Conservation (phyloP, 2,329 filamentous ascomycete genomes). For the Fusarium dimerum region DNA sequence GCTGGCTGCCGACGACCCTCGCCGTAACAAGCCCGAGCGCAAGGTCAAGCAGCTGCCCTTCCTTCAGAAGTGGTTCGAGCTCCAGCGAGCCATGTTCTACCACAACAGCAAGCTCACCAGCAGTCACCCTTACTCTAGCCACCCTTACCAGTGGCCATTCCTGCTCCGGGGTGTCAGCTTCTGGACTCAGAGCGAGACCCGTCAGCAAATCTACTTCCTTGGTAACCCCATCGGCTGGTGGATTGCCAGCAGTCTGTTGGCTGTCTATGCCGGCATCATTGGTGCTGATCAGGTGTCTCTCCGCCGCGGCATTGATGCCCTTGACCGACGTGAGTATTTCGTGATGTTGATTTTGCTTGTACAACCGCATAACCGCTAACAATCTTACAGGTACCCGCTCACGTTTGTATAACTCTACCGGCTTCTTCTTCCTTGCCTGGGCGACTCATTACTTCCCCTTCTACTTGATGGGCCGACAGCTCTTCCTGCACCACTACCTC, state of each 20-base stretch:
- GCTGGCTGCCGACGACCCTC: conserved; percentile 68
- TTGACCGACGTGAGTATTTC: conserved; percentile 80
- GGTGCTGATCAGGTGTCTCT: conserved; percentile 92
- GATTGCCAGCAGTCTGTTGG: conserved; percentile 87
- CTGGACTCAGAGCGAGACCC: conserved; percentile 96
- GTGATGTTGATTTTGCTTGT: background rate
- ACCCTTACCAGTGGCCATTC: conserved; percentile 98
- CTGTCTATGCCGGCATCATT: conserved; percentile 90
- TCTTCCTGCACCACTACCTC: conserved; percentile 97
- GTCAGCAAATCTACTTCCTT: conserved; percentile 97
- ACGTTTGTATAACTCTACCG: conserved; percentile 95
- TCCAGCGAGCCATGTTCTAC: conserved; percentile 98
- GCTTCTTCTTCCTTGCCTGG: conserved; percentile 99
- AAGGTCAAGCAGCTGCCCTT: conserved; percentile 85
- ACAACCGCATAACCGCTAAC: conserved; percentile 30
- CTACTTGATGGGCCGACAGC: conserved; percentile 95
- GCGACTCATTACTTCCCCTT: conserved; percentile 97
- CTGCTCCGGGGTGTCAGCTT: conserved; percentile 95
- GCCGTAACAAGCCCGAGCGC: conserved; percentile 73
- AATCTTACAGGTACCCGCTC: conserved; percentile 72
- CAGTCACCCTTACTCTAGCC: conserved; percentile 92
- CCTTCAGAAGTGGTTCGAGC: conserved; percentile 90
- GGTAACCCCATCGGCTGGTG: conserved; percentile 98
- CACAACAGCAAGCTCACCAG: conserved; percentile 98
- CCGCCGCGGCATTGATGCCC: conserved; percentile 86